Percentiles rank a stretch among this genome's conserved stretches.
Conservation (phyloP, 768 basidiomycete genomes). For the Hypholoma fasciculare region DNA sequence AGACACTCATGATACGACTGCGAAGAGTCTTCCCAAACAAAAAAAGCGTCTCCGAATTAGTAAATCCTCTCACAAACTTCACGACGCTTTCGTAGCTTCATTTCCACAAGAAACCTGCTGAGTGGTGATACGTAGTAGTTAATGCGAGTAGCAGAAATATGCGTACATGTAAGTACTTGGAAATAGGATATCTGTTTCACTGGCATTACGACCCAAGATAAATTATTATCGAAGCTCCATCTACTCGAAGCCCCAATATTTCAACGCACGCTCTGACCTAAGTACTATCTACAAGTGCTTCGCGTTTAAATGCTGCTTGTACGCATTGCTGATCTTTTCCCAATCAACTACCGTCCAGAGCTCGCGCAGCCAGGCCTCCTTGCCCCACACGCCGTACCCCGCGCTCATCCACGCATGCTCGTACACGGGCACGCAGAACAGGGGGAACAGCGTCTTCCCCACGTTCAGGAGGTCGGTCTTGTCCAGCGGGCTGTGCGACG, state of each 20-base stretch:
- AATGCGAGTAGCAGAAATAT: too few species aligned
- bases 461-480: constrained; percentile 24
- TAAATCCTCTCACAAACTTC: too few species aligned
- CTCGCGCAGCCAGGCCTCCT: constrained; percentile 79
- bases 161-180: too few species aligned
- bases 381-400: constrained; percentile 89
- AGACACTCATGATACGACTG: too few species aligned
- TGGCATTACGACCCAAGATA: too few species aligned
- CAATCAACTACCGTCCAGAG: constrained; percentile 88
- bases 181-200: too few species aligned
- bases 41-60: too few species aligned
- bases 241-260: neutral
- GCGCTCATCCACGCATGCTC: constrained; percentile 87
- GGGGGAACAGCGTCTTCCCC: constrained; percentile 66
- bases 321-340: constrained; percentile 53
- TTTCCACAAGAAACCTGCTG: too few species aligned
- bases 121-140: too few species aligned
- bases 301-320: constrained; percentile 13
- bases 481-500: neutral
- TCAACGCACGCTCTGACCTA: neutral
- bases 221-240: too few species aligned
- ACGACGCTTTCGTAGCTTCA: too few species aligned
- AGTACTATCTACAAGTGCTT: neutral
- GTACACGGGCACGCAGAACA: constrained; percentile 78
- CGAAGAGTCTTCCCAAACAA: too few species aligned